These are phyloP conservation scores for Aureobasidium sp. DNA, from an alignment of 2,329 filamentous ascomycete genomes.

Conservation along the genomic window DNA sequence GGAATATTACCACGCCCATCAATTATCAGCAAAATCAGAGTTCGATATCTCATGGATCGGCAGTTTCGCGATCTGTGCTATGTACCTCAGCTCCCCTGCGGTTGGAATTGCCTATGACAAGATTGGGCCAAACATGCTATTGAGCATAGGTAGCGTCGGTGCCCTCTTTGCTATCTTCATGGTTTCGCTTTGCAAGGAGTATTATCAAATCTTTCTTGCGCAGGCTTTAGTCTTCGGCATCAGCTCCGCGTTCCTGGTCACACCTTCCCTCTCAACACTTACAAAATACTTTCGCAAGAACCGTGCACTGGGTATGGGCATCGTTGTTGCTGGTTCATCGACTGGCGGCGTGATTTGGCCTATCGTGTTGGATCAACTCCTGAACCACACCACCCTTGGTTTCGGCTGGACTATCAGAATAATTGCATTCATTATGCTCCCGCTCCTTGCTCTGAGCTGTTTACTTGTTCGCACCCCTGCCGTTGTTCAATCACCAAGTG, in stretches of 20 bases:
- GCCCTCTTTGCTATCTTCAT: conserved; percentile 35
- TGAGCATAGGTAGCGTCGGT: neutral
- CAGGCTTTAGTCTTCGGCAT: conserved; percentile 43
- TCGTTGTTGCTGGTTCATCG: conserved; percentile 42
- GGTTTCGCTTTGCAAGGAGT: conserved; percentile 38
- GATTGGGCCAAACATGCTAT: conserved; percentile 21
- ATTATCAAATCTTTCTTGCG: conserved; percentile 48
- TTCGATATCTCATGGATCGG: conserved; percentile 29
- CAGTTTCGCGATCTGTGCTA: conserved; percentile 23
- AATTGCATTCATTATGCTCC: conserved; percentile 45
- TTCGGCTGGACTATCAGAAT: conserved; percentile 50
- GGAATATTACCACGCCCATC: conserved; percentile 23
- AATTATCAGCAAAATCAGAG: conserved; percentile 19
- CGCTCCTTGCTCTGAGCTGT: conserved; percentile 33
- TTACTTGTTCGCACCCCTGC: neutral
- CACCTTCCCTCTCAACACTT: conserved; percentile 41
- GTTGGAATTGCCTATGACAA: conserved; percentile 27
- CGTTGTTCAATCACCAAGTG: neutral
- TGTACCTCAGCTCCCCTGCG: conserved; percentile 24
- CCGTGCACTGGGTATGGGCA: conserved; percentile 41
- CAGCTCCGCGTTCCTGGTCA: conserved; percentile 36
- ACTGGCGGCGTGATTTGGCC: conserved; percentile 48
- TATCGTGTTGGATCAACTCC: conserved; percentile 41
- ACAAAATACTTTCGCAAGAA: conserved; percentile 43
- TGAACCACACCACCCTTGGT: conserved; percentile 40